Base-by-base conservation (phyloP, 164 flowering plant species). In the Sextonia rubra region DNA sequence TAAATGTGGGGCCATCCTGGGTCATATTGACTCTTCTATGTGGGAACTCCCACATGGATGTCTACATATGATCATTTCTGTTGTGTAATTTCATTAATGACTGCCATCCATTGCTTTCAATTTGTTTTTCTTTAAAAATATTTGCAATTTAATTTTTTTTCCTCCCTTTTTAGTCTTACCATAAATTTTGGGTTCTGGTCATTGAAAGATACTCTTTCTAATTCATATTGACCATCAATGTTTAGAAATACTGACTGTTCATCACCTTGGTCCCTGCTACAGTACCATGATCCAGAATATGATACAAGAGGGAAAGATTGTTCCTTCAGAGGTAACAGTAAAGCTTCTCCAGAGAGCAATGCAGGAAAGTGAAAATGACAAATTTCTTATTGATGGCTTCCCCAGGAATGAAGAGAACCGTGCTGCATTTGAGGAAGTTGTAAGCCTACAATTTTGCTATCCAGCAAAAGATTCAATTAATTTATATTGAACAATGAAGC, bases 331-430 rank as follows among this genome's bases (percentile, higher is more conserved):
- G 82, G 93, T 94, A 55, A 91, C 98, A 74, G 79, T 94, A 67
- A 89, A 86, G 84, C 98, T 94, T 83, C 98, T 94, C 52, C 89
- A 87, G 66, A 81, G 79, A 66, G 98, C 99, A 78, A 92, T 92
- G 81, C 73, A 48, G 73, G 89, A 89, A 74, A 90, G 76, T 78
- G 88, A 81, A 3, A 94, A 92, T 61, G 89, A 94, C 79, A 93
- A 89, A 71, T 92, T 94, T 82, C 92, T 94, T 26, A 92, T 94
- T 81, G 98, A 94, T 79, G 97, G 99, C 30, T 94, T 94, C 74
- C 98, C 98, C 49, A 90, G 97, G 30, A 91, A 92, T 77, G 97
- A 91, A 82, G 98, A 94, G 81, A 94, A 92, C 73, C 95, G 97
- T 67, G 93, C 92, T 37, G 94, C 96, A 52, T 95, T 95, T 82